These are phyloP conservation scores for Coffea eugenioides DNA, from an alignment of 257 asterid species.

Conservation along the genomic window DNA sequence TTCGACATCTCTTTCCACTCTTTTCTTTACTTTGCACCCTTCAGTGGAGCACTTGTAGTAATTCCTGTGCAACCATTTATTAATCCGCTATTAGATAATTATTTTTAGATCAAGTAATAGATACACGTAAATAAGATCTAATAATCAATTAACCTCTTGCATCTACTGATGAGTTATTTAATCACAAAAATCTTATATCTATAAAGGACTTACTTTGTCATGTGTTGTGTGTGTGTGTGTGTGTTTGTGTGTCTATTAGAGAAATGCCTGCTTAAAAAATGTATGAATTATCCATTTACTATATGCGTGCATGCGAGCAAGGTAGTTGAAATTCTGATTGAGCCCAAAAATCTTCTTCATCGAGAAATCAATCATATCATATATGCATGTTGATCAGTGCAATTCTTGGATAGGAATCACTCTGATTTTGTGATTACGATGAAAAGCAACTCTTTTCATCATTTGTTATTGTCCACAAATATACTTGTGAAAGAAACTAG, in stretches of 20 bases:
- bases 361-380: neutral
- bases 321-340: neutral
- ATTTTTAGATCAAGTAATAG: neutral
- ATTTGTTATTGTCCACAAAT: neutral
- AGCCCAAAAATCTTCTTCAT: neutral
- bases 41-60: slow-evolving; percentile 31
- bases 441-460: neutral
- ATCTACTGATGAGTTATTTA: neutral
- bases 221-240: too few relatives aligned
- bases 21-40: slow-evolving; percentile 36
- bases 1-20: slow-evolving; percentile 35
- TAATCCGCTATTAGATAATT: neutral
- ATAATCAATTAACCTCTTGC: neutral
- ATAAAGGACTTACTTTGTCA: neutral
- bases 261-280: neutral
- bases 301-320: neutral
- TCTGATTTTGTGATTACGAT: neutral
- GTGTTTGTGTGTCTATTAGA: neutral
- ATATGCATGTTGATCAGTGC: neutral
- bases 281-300: neutral
- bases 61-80: slow-evolving; percentile 13
- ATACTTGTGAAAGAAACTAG: neutral
- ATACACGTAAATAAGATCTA: too few relatives aligned
- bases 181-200: neutral
- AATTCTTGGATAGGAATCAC: neutral